phyloP scores from a whole-genome alignment of 306 rosid species.

The Vachellia collinsii region DNA sequence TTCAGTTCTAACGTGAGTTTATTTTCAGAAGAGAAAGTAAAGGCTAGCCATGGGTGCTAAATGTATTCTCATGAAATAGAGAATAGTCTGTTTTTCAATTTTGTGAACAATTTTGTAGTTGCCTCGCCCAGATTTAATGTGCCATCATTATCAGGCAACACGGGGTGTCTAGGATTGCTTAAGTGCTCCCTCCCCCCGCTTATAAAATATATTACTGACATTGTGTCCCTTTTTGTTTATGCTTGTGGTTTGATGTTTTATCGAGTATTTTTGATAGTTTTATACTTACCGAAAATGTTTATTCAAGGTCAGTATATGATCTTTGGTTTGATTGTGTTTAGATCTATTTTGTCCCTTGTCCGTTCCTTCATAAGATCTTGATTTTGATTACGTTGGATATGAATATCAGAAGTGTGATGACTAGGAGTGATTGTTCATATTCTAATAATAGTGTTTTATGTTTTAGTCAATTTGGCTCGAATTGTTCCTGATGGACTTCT shows the following conservation, averaged over 20 bases:
- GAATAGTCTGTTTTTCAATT: background rate
- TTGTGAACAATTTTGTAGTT: background rate
- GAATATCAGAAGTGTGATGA: background rate
- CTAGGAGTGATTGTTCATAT: slow-evolving; percentile 20
- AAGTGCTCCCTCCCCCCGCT: background rate
- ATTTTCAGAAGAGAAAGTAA: background rate
- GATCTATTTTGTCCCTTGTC: background rate
- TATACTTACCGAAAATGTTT: background rate
- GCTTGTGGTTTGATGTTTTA: background rate
- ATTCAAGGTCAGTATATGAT: background rate
- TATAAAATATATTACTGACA: background rate
- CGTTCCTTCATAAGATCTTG: background rate
- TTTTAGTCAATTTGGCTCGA: slow-evolving; percentile 91
- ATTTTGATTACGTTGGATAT: slow-evolving; percentile 2
- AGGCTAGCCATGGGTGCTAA: background rate
- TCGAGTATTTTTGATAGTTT: background rate
- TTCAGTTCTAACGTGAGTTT: background rate
- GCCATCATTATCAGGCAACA: background rate
- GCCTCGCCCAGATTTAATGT: background rate
- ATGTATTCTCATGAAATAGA: background rate
- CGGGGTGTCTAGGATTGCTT: background rate
- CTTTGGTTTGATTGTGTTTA: background rate
- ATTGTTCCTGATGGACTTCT: slow-evolving; percentile 96
- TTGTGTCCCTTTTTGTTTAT: background rate
- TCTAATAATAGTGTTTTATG: slow-evolving; percentile 38